Conservation (phyloP, 169 alveolate genomes). For the Perkinsus olseni region DNA sequence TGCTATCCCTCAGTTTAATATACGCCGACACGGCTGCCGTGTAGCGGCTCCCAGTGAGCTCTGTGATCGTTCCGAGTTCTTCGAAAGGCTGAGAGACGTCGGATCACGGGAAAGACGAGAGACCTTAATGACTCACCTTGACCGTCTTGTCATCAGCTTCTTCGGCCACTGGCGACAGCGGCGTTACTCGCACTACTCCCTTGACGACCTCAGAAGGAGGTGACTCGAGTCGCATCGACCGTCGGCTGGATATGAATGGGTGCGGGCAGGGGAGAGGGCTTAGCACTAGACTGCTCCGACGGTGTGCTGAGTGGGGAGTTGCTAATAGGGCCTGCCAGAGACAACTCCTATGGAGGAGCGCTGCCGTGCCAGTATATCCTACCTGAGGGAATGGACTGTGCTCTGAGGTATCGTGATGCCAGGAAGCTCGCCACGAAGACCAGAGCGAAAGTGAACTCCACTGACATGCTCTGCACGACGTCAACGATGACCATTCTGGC, state of each 20-base stretch:
- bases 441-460: background rate
- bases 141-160: background rate
- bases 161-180: background rate
- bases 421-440: background rate
- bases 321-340: background rate
- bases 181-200: background rate
- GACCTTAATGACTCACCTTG: no score
- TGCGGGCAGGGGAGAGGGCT: background rate
- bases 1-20: background rate
- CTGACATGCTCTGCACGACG: background rate
- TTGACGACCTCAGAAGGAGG: background rate
- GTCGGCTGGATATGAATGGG: background rate
- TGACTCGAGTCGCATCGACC: background rate
- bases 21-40: background rate
- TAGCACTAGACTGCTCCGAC: background rate
- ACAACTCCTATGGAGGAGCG: background rate
- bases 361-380: background rate
- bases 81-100: background rate
- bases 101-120: no score
- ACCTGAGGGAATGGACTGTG: background rate
- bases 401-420: background rate
- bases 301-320: background rate
- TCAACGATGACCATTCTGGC: background rate
- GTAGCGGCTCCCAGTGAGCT: background rate
- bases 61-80: background rate